Conservation (phyloP, 257 asterid genomes). For the Solanum appendiculatum region DNA sequence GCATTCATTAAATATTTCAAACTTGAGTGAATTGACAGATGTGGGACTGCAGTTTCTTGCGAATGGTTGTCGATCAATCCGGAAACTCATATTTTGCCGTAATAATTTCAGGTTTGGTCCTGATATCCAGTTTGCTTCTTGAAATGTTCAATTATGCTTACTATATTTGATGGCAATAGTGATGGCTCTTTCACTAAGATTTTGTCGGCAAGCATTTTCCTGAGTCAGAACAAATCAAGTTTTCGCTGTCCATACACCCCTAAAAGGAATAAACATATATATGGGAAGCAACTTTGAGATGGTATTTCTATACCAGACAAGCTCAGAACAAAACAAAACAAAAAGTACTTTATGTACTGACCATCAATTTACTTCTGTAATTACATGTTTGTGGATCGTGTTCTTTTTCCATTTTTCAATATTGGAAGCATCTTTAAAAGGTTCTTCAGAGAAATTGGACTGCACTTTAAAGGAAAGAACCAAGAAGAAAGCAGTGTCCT, state of each 20-base stretch:
- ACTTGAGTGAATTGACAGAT: constrained; percentile 50
- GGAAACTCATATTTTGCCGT: constrained; percentile 43
- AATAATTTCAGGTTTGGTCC: constrained; percentile 57
- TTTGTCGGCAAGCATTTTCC: neutral
- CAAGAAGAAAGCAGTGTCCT: neutral
- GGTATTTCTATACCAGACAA: neutral
- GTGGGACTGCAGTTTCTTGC: constrained; percentile 63
- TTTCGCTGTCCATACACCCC: neutral
- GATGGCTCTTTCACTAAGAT: neutral
- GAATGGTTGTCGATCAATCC: constrained; percentile 59
- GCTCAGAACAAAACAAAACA: neutral
- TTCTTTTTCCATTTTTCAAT: neutral
- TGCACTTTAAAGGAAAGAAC: neutral
- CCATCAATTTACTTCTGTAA: neutral
- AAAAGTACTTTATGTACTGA: neutral
- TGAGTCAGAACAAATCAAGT: neutral
- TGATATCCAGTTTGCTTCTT: neutral
- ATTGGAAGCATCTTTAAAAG: neutral
- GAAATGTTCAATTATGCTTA: neutral
- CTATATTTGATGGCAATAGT: neutral
- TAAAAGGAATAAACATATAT: neutral
- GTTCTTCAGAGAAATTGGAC: neutral
- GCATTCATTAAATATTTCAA: constrained; percentile 53
- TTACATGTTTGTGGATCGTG: neutral
- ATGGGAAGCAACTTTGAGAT: neutral